Percentiles rank a stretch among this genome's conserved stretches.
phyloP scores from a whole-genome alignment of 1,284 basidiomycete species.

The Heterobasidion parviporum region DNA sequence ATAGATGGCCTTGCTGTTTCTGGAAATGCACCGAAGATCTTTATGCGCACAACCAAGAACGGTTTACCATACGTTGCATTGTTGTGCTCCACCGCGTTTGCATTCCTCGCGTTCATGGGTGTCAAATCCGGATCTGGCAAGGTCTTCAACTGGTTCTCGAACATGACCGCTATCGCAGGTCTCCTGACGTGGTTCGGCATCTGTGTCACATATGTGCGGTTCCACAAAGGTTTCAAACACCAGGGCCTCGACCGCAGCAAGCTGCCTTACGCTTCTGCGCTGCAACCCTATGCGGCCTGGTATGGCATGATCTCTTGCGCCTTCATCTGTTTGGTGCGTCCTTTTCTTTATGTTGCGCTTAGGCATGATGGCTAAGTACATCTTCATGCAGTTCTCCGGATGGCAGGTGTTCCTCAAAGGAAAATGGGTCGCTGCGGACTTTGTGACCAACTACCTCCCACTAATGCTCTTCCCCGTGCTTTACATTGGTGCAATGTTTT shows the following conservation, averaged over 20 bases:
- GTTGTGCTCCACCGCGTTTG: slow-evolving; percentile 62
- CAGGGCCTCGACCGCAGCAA: slow-evolving; percentile 63
- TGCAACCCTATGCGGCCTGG: slow-evolving; percentile 70
- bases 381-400: slow-evolving; percentile 51
- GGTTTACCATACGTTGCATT: slow-evolving; percentile 78
- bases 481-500: slow-evolving; percentile 51
- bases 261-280: slow-evolving; percentile 59
- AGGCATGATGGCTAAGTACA: slow-evolving; percentile 3
- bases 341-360: not conserved
- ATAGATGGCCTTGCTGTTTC: slow-evolving; percentile 69
- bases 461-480: slow-evolving; percentile 68
- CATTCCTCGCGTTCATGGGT: slow-evolving; percentile 66
- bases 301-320: slow-evolving; percentile 48
- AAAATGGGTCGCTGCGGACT: slow-evolving; percentile 44
- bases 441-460: slow-evolving; percentile 66
- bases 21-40: slow-evolving; percentile 75
- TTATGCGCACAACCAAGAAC: slow-evolving; percentile 55
- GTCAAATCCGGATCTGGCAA: slow-evolving; percentile 49
- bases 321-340: slow-evolving; percentile 62
- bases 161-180: slow-evolving; percentile 52
- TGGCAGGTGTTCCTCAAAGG: slow-evolving; percentile 71
- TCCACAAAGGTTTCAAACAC: slow-evolving; percentile 66
- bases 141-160: slow-evolving; percentile 58
- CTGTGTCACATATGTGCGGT: slow-evolving; percentile 71
- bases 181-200: slow-evolving; percentile 85